Base-by-base conservation (phyloP, 805 yeast species). In the Sungouiella blattae region DNA sequence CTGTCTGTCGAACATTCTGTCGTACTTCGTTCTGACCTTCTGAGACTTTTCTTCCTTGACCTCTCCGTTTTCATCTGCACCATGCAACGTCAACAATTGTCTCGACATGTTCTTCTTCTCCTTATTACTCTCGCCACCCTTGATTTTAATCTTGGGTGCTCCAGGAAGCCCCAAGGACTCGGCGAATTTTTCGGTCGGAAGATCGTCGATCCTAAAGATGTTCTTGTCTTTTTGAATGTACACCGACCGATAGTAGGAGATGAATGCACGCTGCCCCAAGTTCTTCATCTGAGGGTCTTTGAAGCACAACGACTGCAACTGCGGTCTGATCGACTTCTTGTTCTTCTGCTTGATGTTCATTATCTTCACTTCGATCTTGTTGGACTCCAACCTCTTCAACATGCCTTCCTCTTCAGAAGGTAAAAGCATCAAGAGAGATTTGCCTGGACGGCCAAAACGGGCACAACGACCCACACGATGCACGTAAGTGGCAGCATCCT, bases 211-310 rank as follows among this genome's bases (percentile, higher is more conserved):
- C 46, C 83, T 77, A 64, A 93, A 93, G 9, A 89, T 80, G 25
- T 80, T 84, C 58, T 87, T 87, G 55, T 91, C 96, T 51, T 82
- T 80, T 60, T 89, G 97, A 30, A 93, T 68, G 54, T 82, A 81
- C 5, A 93, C 75, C 2, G 96, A 86, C 48, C 87, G 75, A 58
- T 83, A 80, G 57, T 93, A 93, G 7, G 98, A 86, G 28, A 89
- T 85, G 52, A 93, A 93, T 6, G 97, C 96, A 57, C 91, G 86
- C 65, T 93, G 98, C 1, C 93, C 98, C 51, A 93, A 67, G 55
- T 93, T 91, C 60, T 93, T 93, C 44, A 93, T 65, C 49, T 86
- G 87, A 0, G 98, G 95, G 49, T 84, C 91, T 57, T 87, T 77
- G 75, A 93, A 93, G 57, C 96, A 81, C 39, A 89, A 67, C 1